Evolutionary conservation across 139 green algal species (phyloP), one percentile per base, ranked within the genome.

Genomic region (Ettlia oleoabundans): DNA sequence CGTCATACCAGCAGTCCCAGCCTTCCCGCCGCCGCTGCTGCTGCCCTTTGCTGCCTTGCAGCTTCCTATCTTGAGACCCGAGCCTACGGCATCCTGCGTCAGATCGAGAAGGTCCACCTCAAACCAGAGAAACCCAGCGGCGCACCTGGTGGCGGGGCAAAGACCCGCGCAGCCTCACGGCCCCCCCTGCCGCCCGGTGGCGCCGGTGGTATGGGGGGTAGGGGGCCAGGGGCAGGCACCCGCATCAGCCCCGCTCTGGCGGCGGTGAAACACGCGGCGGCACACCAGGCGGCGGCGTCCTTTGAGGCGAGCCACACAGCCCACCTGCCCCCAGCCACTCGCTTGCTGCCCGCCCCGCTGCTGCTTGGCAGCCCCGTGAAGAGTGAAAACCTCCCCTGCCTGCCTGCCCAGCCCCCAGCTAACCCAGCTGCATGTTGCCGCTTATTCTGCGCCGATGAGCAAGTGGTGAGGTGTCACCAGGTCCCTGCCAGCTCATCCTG

Each of bases 31-130:
- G 24, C 37, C 10, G 22, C 7, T 26, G 19, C 26, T 8, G 15
- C 66, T 73, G 28, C 30, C 32, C 30, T 70, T 32, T 24, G 8
- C 35, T n/a, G 18, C 38, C 30, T 24, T 62, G 66, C 88, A 95
- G 92, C 85, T 24, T 95, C 93, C 0, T 93, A 98, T 73, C 72
- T 98, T 63, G 95, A 98, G 85, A 96, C 94, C 1, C 89, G 95
- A 0, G 94, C 88, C 21, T 81, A 92, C n/a, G 90, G 86, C 24
- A 89, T 98, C 52, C 85, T 98, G 74, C 89, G 90, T 22, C 95
- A 97, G 87, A 85, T 96, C 86, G 73, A 87, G 42, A 87, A 87
- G 65, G 41, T 79, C 28, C 41, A 71, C n/a, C 64, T 65, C 30
- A 78, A 78, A 30, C 71, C 72, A 6, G 26, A 26, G 33, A 35